phyloP scores from a whole-genome alignment of 1,284 basidiomycete genomes.

The Spongiforma sp. region DNA sequence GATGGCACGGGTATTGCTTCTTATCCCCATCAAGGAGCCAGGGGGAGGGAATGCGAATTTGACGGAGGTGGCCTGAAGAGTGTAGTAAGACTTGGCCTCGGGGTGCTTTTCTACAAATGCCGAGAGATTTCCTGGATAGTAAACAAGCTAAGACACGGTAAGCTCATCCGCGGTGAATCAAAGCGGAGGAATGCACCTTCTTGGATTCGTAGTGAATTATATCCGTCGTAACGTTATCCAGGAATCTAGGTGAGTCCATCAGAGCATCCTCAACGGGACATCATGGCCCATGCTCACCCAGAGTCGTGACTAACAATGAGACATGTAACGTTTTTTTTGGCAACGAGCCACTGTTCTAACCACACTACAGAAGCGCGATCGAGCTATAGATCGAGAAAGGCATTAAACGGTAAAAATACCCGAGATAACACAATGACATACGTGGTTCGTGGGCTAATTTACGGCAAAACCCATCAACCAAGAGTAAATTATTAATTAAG shows the following conservation, averaged over 20 bases:
- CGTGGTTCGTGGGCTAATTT: constrained; percentile 89
- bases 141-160: constrained; percentile 69
- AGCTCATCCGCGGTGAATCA: constrained; percentile 25
- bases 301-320: constrained; percentile 98
- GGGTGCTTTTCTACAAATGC: constrained; percentile 92
- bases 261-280: constrained; percentile 17
- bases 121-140: constrained; percentile 95
- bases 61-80: constrained; percentile 92
- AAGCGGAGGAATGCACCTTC: constrained; percentile 57
- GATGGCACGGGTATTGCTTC: constrained; percentile 96
- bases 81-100: constrained; percentile 97
- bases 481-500: constrained; percentile 27
- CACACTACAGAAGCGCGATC: constrained; percentile 92
- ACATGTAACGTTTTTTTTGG: constrained; percentile 87
- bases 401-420: constrained; percentile 27
- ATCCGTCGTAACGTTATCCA: constrained; percentile 97
- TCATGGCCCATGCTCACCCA: constrained; percentile 58
- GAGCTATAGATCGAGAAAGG: constrained; percentile 52
- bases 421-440: constrained; percentile 47
- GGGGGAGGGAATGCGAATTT: constrained; percentile 98
- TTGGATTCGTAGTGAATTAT: constrained; percentile 98
- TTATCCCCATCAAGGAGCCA: constrained; percentile 96
- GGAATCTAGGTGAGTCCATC: constrained; percentile 62
- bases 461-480: constrained; percentile 25
- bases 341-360: constrained; percentile 90